phyloP scores from a whole-genome alignment of 768 basidiomycete genomes.

The Amanita brunnescens region DNA sequence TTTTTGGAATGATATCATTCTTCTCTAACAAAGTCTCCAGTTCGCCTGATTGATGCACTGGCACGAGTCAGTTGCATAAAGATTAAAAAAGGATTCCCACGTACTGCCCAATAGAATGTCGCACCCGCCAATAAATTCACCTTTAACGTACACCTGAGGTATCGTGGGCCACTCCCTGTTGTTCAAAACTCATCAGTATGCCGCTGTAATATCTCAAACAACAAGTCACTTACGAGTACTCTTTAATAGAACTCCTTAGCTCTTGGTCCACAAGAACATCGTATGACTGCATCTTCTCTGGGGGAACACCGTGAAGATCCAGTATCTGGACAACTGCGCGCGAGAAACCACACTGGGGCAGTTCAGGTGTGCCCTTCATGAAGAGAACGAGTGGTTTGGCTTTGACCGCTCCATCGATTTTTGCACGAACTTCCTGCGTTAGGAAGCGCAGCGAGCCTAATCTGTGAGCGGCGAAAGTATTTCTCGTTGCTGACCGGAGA shows the following conservation, averaged over 20 bases:
- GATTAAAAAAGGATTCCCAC: constrained; percentile 24
- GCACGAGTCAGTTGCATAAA: constrained; percentile 1
- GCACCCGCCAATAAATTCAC: constrained; percentile 95
- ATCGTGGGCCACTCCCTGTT: constrained; percentile 95
- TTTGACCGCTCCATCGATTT: constrained; percentile 67
- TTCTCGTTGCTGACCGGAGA: background rate
- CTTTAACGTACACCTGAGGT: constrained; percentile 90
- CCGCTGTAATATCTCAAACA: background rate
- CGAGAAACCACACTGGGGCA: constrained; percentile 93
- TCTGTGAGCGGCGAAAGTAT: constrained; percentile 17
- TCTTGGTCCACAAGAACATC: constrained; percentile 85
- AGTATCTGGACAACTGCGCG: constrained; percentile 89
- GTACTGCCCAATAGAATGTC: constrained; percentile 88
- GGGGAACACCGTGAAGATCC: constrained; percentile 71
- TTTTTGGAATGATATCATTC: constrained; percentile 58
- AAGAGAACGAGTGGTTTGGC: constrained; percentile 84
- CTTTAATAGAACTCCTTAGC: constrained; percentile 82
- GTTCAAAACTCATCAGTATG: background rate
- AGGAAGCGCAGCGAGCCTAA: constrained; percentile 38
- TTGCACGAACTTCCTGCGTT: constrained; percentile 49
- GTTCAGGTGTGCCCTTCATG: constrained; percentile 91
- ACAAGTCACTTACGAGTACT: constrained; percentile 77
- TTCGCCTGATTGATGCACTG: constrained; percentile 97
- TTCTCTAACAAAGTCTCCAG: constrained; percentile 75
- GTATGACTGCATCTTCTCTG: constrained; percentile 80